Evolutionary conservation across 192 early-diverging fungal species (phyloP), one percentile per base, ranked within the genome.

Genomic region (Backusella morwellensis): DNA sequence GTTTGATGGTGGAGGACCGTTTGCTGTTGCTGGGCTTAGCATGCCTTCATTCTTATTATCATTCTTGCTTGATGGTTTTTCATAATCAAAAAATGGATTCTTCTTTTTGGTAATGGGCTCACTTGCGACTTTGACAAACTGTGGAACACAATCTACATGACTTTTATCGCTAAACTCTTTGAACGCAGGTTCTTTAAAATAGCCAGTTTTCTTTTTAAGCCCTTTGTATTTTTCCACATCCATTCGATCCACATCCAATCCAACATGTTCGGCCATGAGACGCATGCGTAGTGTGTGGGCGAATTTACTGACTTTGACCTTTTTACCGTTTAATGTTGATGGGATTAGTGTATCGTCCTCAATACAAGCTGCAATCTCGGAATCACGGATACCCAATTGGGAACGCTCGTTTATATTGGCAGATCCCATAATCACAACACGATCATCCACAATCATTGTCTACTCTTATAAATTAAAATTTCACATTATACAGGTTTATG

Each of bases 361-460:
- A 14, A 96, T 81, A 5, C 93, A 85, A 68, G 93, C 91, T 19
- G 93, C 94, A 29, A 96, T 90, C 80, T 96, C 95, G 1, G 92
- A 93, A 80, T 96, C 95, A 36, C 92, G 91, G 70, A 88, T 88
- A 3, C 95, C 95, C 29, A 90, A 83, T 87, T 91, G 91, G 8
- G 95, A 96, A 0, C 95, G 90, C 83, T 96, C 95, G 77, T 96
- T 96, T 84, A 96, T 92, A 77, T 96, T 96, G 66, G 95, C 95
- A 29, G 92, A 94, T 3, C 95, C 95, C 78, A 93, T 91, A 29
- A 97, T 89, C 26, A 91, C 94, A 35, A 87, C 85, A 9, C 88
- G 87, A 79, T 97, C 95, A 74, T 97, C 95, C 19, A 95, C 92
- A 74, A 97, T 93, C 91, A 97, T 92, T 66, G 76, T 74, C 82